Base-by-base conservation (phyloP, 345 rosid genomes). In the Populus pruinosa region DNA sequence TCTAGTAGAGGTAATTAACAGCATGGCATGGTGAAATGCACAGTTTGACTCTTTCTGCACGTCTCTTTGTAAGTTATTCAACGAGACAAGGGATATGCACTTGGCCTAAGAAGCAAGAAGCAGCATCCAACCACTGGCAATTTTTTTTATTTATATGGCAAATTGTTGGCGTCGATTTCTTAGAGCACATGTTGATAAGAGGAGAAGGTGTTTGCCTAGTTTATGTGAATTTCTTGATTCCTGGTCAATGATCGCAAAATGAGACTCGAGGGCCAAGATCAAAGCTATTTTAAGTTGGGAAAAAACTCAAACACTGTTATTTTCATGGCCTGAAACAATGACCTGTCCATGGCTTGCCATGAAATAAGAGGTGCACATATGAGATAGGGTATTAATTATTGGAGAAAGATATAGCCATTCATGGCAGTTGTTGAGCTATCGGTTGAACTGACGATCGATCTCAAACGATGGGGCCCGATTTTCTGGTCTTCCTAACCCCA, bases 401-500 rank as follows among this genome's bases (percentile, higher is more conserved):
- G 29, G 74, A 67, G 39, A 59, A 1, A 6, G 12, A 55, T 0
- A 18, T 0, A 59, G 8, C 20, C 12, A 2, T 36, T 8, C 47
- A 39, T 21, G 25, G 78, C 73, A 55, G 74, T 66, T 21, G 81
- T 74, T 70, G 27, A 73, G 74, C 50, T 66, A 83, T 65, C 73
- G 74, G 31, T 78, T 61, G 33, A 69, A 64, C 31, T 63, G 70
- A 67, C 71, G 74, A 59, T 81, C 71, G 74, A 66, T 81, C 71
- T 76, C 17, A 65, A 56, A 13, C 27, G 17, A 78, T 44, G 76
- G 81, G 77, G 10, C 74, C 78, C 76, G 8, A 7, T 41, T 59
- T 55, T 25, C 23, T 9, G 49, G 70, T 65, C 65, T n/a, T 31
- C 64, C 43, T 21, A 8, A 50, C 59, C 18, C 73, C 71, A 55